These are phyloP conservation scores for Lasiosphaeriaceae sp. DNA, from an alignment of 495 filamentous ascomycete genomes.

Conservation along the genomic window DNA sequence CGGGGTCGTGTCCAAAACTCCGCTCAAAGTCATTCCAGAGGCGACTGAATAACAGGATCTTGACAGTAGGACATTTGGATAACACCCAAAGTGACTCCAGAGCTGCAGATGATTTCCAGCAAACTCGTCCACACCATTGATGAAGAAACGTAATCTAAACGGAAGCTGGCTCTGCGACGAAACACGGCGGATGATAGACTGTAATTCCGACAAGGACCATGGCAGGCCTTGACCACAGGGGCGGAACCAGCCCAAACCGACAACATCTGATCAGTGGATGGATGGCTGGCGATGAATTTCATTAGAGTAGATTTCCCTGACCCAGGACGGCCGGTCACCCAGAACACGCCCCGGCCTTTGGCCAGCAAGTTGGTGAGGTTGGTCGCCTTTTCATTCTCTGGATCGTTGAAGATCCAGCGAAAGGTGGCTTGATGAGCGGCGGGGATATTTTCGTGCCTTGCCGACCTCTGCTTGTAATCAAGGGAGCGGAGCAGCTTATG, in stretches of 20 bases:
- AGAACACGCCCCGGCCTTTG: background rate
- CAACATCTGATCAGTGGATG: background rate
- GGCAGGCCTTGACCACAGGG: background rate
- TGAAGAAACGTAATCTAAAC: slow-evolving; percentile 23
- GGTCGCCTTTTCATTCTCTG: background rate
- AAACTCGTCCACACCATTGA: slow-evolving; percentile 28
- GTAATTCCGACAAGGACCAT: background rate
- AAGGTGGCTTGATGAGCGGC: background rate
- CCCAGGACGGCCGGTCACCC: background rate
- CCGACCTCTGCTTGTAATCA: background rate
- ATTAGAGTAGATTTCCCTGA: background rate
- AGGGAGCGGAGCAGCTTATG: background rate
- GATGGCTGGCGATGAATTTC: background rate
- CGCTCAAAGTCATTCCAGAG: slow-evolving; percentile 43
- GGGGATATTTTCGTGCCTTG: background rate
- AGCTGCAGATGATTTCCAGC: slow-evolving; percentile 18
- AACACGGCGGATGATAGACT: background rate
- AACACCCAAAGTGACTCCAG: background rate
- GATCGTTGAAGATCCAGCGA: background rate
- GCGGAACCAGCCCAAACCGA: background rate
- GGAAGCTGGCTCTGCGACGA: background rate
- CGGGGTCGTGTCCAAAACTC: slow-evolving; percentile 26
- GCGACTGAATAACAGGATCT: slow-evolving; percentile 50
- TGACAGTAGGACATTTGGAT: slow-evolving; percentile 21
- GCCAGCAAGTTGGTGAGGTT: background rate